phyloP scores from a whole-genome alignment of 192 early-diverging fungal species.

The Backusella luteola region DNA sequence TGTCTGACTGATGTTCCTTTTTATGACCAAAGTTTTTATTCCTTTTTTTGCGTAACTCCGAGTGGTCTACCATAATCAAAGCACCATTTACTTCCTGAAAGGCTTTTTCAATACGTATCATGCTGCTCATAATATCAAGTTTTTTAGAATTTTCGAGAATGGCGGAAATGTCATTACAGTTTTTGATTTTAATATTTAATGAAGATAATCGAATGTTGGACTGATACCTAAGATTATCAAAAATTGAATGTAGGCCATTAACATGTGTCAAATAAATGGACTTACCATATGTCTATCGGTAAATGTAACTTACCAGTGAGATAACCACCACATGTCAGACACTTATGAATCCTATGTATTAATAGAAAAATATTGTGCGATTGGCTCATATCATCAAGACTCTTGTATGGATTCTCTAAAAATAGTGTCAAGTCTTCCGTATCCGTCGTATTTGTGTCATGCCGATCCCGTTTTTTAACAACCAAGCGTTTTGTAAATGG shows the following conservation, averaged over 20 bases:
- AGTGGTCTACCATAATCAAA: background rate
- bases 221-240: background rate
- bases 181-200: background rate
- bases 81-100: background rate
- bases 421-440: background rate
- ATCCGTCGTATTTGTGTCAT: background rate
- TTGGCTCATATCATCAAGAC: background rate
- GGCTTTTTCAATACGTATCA: background rate
- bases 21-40: background rate
- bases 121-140: background rate
- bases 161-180: background rate
- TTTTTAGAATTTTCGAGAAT: background rate
- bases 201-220: slow-evolving; percentile 2
- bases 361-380: background rate
- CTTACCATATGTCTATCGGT: slow-evolving; percentile 15
- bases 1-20: background rate
- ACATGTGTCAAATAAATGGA: background rate
- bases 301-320: background rate
- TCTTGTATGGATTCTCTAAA: background rate
- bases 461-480: background rate
- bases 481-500: background rate
- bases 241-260: no score
- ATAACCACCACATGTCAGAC: slow-evolving; percentile 5
- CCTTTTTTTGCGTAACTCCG: no score
- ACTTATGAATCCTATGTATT: background rate